phyloP scores from a whole-genome alignment of 306 rosid species.

The Castanopsis chinensis region DNA sequence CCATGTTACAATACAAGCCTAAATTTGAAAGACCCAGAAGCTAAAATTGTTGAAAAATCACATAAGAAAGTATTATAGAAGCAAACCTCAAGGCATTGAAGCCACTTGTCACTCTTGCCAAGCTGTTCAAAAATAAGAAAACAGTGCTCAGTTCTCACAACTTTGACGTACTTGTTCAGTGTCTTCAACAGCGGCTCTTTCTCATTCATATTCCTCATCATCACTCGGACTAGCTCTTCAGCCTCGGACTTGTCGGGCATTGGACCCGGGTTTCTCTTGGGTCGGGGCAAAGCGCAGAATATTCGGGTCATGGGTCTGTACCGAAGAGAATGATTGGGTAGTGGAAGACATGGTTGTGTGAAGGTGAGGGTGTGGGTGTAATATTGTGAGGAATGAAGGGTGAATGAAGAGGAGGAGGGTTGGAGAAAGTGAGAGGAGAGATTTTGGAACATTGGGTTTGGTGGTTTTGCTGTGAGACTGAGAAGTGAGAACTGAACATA shows the following conservation, averaged over 20 bases:
- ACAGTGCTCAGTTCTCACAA: conserved; percentile 78
- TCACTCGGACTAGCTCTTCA: conserved; percentile 54
- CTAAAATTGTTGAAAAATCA: neutral
- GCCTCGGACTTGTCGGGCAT: conserved; percentile 48
- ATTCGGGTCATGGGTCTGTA: conserved; percentile 24
- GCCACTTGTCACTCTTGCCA: conserved; percentile 74
- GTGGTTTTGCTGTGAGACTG: neutral
- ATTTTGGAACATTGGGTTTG: conserved; percentile 26
- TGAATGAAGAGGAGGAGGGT: conserved; percentile 10
- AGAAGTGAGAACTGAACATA: neutral
- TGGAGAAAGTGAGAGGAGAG: conserved; percentile 31
- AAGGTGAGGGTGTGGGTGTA: conserved; percentile 11
- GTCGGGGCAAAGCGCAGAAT: conserved; percentile 39
- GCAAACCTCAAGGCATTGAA: conserved; percentile 86
- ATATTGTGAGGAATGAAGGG: conserved; percentile 21
- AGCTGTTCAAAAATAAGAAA: conserved; percentile 83
- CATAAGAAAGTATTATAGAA: neutral
- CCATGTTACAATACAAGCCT: neutral
- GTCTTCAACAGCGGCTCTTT: conserved; percentile 75
- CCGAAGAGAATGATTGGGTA: neutral
- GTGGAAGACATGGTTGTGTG: conserved; percentile 30
- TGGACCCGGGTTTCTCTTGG: conserved; percentile 26
- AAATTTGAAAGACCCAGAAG: neutral
- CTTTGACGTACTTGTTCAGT: conserved; percentile 61
- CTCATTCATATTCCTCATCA: conserved; percentile 55